Evolutionary conservation across 2,329 filamentous ascomycete genomes (phyloP).

Genomic region (Plenodomus tracheiphilus): DNA sequence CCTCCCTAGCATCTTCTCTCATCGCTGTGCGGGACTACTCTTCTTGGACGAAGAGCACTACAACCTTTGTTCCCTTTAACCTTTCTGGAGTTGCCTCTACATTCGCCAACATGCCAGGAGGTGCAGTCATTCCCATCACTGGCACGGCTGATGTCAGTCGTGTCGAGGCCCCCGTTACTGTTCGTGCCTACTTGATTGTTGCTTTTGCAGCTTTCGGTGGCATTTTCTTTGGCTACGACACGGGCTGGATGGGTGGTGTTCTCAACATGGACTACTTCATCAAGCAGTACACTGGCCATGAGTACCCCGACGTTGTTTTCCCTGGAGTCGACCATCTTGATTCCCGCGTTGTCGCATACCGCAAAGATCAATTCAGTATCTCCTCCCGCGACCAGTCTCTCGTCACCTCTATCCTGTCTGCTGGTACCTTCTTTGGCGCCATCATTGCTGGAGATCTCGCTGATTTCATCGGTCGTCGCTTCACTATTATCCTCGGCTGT

Average conservation of each 20-base stretch:
- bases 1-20: conserved; percentile 28
- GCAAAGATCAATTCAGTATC: conserved; percentile 47
- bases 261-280: conserved; percentile 51
- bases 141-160: conserved; percentile 56
- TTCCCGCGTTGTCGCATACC: conserved; percentile 63
- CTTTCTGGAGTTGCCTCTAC: conserved; percentile 12
- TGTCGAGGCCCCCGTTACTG: conserved; percentile 57
- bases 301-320: conserved; percentile 47
- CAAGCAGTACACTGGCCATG: conserved; percentile 38
- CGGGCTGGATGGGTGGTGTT: conserved; percentile 74
- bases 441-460: conserved; percentile 61
- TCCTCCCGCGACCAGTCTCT: conserved; percentile 54
- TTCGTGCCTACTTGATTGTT: conserved; percentile 53
- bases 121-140: conserved; percentile 39
- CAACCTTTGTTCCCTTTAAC: conserved; percentile 9
- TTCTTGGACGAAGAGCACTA: conserved; percentile 21
- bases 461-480: conserved; percentile 67
- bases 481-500: conserved; percentile 64
- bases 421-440: conserved; percentile 76
- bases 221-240: conserved; percentile 76
- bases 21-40: conserved; percentile 24
- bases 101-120: conserved; percentile 41
- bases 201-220: conserved; percentile 55
- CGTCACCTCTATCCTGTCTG: conserved; percentile 75
- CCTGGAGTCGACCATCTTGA: conserved; percentile 55